Evolutionary conservation across 2,329 filamentous ascomycete genomes (phyloP), one percentile per base, ranked within the genome.

Genomic region (Aspergillus aculeatus): DNA sequence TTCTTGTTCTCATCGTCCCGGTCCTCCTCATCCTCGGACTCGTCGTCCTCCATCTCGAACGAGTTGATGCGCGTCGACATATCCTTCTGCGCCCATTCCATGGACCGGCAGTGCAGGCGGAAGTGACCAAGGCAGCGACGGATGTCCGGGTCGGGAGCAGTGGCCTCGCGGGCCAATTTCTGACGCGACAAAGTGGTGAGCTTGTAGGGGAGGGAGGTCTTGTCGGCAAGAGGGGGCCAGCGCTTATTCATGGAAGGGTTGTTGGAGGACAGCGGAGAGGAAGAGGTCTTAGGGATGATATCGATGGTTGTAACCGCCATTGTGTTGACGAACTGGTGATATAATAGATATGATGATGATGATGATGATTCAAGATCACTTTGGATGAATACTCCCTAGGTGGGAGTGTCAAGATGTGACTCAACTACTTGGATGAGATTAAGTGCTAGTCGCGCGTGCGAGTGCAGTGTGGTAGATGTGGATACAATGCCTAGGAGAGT

Each of bases 61-160:
- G 72, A 71, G 58, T 71, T 74, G 62, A 74, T 74, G 32, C 71
- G 69, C 35, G 71, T 69, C 23, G 71, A 71, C 69, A 73, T 73
- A 19, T 74, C 72, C 50, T 72, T 70, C 56, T 74, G 71, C 0
- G 72, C 71, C 71, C 70, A 73, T 47, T 69, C 63, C 53, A 74
- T 69, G 1, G 72, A 74, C 48, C 67, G 68, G 54, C 68, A 69
- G 59, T 74, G 72, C 29, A 74, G 64, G 6, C 71, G 70, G 62
- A 73, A 73, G 62, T 74, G 72, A 10, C 66, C 68, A 38, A 74
- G 70, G 50, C 72, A 74, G 54, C 72, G 72, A 48, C 72, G 71
- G 31, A 74, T 73, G 21, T 73, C 66, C 3, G 72, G 72, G 50
- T 74, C 72, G 4, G 72, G 70, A 29, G 72, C 71, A 12, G 71